Evolutionary conservation across 2,329 filamentous ascomycete species (phyloP), one percentile per base, ranked within the genome.

Genomic region (Neoscytalidium dimidiatum): DNA sequence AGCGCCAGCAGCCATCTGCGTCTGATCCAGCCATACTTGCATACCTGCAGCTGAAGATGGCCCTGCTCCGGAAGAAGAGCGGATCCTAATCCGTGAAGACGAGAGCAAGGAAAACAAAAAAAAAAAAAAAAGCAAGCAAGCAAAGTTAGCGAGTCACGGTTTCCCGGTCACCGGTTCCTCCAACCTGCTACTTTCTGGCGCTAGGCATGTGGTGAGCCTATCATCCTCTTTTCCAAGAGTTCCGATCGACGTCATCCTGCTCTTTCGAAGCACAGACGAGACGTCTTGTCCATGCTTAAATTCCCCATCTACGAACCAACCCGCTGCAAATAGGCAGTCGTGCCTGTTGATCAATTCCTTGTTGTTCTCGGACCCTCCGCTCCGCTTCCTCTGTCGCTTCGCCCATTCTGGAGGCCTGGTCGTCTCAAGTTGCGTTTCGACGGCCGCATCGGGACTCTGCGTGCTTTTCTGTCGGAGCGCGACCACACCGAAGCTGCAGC

Each of bases 1-100:
- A 62, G 28, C 46, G 46, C 31, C 57, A 62, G 31, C 43, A 51
- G 11, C 23, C 49, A 19, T 56, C 51, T 26, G 49, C 57, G 8
- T 14, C 46, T 19, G 65, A 66, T 35, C 65, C 65, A 5, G 65
- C 65, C 43, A 35, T 66, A 13, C 31, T 65, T 19, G 65, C 65
- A 9, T 66, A 66, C 21, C 41, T 65, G 17, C 46, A 66, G 41
- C 43, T 57, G 44, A 66, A 66, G 62, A 65, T 66, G 62, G 65
- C 65, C 4, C 19, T 66, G 9, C 56, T 66, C 14, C 56, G 56
- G 41, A 53, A 46, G 28, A 64, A 53, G 61, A 48, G 26, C 29
- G 48, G 23, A 19, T 60, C 56, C 43, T 60, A 60, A n/a, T 9
- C 23, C 4, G 11, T 7, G 33, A 35, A 35, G 8, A 35, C 3